phyloP scores from a whole-genome alignment of 2,329 filamentous ascomycete species.

The Alternaria novae-zelandiae region DNA sequence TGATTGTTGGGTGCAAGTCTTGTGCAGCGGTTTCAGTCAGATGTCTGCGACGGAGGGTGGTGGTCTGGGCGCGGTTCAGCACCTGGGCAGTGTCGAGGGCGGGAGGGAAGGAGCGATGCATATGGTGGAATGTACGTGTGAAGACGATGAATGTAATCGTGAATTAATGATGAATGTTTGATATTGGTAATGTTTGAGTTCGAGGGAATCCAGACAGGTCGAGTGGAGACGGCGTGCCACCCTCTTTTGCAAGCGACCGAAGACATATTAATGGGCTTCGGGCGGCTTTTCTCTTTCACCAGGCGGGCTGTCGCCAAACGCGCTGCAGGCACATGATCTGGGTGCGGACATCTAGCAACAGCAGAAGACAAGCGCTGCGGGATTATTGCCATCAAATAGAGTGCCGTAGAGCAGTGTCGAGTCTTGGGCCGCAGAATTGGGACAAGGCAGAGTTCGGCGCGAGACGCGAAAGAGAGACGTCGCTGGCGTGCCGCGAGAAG shows the following conservation, averaged over 20 bases:
- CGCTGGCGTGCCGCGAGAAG: slow-evolving; percentile 13
- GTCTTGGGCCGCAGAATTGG: slow-evolving; percentile 3
- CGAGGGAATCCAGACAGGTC: not conserved
- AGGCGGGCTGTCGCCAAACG: slow-evolving; percentile 23
- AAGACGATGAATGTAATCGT: too few species aligned
- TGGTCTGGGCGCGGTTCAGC: slow-evolving; percentile 6
- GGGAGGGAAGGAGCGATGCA: not conserved
- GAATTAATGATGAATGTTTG: not conserved
- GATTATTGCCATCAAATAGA: not conserved
- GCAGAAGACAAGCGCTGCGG: slow-evolving; percentile 22
- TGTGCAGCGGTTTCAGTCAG: slow-evolving; percentile 13
- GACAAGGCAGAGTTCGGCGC: slow-evolving; percentile 1
- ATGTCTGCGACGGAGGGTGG: slow-evolving; percentile 16
- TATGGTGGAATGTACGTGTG: not conserved
- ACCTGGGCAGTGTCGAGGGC: not conserved
- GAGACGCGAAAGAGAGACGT: slow-evolving; percentile 18
- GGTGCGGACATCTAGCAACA: slow-evolving; percentile 12
- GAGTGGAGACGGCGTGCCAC: not conserved
- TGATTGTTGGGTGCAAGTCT: not conserved
- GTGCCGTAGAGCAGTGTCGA: not conserved
- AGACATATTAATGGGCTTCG: slow-evolving; percentile 34
- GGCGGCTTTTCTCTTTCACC: slow-evolving; percentile 24
- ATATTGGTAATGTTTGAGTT: not conserved
- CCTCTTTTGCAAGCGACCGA: slow-evolving; percentile 22
- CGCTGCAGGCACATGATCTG: slow-evolving; percentile 5